Evolutionary conservation across 2,329 filamentous ascomycete genomes (phyloP), one percentile per base, ranked within the genome.

Genomic region (Epichloe baconii): DNA sequence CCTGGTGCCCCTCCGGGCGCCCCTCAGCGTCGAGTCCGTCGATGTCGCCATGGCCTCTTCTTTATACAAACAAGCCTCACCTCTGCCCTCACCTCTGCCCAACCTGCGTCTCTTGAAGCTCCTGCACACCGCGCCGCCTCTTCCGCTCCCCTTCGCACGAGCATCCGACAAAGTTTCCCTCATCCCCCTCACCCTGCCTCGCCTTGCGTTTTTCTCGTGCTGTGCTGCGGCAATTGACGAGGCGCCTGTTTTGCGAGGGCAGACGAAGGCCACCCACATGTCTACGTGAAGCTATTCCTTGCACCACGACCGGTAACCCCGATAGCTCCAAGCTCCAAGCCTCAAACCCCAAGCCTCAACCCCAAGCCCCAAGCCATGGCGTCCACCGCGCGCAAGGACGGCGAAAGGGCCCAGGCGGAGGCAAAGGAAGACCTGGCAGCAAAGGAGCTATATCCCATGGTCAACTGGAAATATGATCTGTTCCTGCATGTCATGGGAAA

Each of bases 401-500:
- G 80, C 80, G 61, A 71, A 70, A 58, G 79, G 76, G 61, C 71
- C 69, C 17, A 77, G 77, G 62, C 71, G 75, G 36, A 76, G 73
- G 61, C 73, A 71, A 49, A 52, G 36, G 50, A 35, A 34, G 52
- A 50, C n/a, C 47, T 56, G 49, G 58, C 57, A 49, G 53, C 61
- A 54, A 79, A 79, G 64, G 79, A 83, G 64, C 71, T 80, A 44
- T 80, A 81, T 58, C 80, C 80, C 49, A 85, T 86, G 82, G 82
- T 80, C 61, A 76, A 79, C 58, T 85, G 79, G 75, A 82, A 84
- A 57, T 90, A 90, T 66, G 86, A 90, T 70, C 74, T 82, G 53
- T 85, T 89, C 62, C 74, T 90, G 35, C 88, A 86, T 77, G 76
- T 76, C 47, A 85, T 89, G 64, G 86, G 84, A 42, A 79, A 97